Evolutionary conservation across 257 asterid species (phyloP), one percentile per base, ranked within the genome.

Genomic region (Ophiorrhiza pumila): DNA sequence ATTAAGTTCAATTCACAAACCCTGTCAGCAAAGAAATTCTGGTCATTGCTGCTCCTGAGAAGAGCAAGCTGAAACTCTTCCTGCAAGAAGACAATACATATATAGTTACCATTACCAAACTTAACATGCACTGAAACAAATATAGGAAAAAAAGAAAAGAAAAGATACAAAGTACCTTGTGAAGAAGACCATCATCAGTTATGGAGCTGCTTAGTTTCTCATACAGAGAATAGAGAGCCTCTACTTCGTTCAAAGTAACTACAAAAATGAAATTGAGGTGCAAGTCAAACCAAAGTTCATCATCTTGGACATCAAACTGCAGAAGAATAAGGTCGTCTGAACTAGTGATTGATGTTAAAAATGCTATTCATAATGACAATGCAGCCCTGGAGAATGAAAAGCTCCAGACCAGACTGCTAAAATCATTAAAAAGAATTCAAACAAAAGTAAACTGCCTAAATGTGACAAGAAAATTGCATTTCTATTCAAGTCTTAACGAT

Each of bases 211-310:
- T 84, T 72, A 92, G 81, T 63, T 82, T 82, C 78, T 81, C 85
- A n/a, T 82, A 92, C 74, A 92, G 73, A 63, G 78, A 42, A 74
- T 83, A 77, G 65, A 92, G 84, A 68, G 98, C 98, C 81, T 90
- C 98, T n/a, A 92, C 89, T 80, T 90, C 97, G 63, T 92, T 92
- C 76, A 90, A 78, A 43, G 81, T 88, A 85, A 92, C 98, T 92
- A 92, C 83, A 79, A 71, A n/a, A 63, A 42, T 50, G 39, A 42
- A 56, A 34, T 34, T 37, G 70, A 49, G 42, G 32, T 31, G 34
- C 15, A 45, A 69, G 3, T 35, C 43, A 39, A 29, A 17, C 62
- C 49, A 42, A 73, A 25, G 8, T 29, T 37, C 11, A n/a, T 18
- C 39, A 52, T 53, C 39, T 37, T 37, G 27, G 29, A 49, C 56